Evolutionary conservation across 2,329 filamentous ascomycete genomes (phyloP).

Genomic region (Penicillium frequentans): DNA sequence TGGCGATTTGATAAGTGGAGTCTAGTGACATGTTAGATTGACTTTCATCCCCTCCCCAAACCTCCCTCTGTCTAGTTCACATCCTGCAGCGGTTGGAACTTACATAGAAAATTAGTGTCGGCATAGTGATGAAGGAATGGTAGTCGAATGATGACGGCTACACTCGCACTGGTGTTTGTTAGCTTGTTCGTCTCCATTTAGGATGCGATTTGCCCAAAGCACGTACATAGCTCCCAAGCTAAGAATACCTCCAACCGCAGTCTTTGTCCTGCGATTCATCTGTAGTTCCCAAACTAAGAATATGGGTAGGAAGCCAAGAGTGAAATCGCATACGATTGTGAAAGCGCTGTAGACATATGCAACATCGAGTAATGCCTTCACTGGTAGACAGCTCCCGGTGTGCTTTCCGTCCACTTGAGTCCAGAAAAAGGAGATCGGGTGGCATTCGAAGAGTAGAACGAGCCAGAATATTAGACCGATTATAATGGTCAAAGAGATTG

Average conservation of each 20-base stretch:
- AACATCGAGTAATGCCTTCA: slow-evolving; percentile 8
- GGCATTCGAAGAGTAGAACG: neutral
- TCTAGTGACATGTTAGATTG: slow-evolving; percentile 5
- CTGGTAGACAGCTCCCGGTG: slow-evolving; percentile 5
- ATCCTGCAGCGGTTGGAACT: neutral
- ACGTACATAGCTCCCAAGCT: slow-evolving; percentile 24
- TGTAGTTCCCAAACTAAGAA: slow-evolving; percentile 22
- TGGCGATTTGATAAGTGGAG: slow-evolving; percentile 16
- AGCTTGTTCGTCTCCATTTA: neutral
- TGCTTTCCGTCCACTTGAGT: slow-evolving; percentile 4
- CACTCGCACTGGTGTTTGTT: slow-evolving; percentile 14
- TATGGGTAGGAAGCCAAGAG: slow-evolving; percentile 18
- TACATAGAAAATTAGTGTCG: slow-evolving; percentile 21
- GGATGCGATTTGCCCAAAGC: neutral
- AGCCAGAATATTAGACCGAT: slow-evolving; percentile 41
- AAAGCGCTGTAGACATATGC: slow-evolving; percentile 22
- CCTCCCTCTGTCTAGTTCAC: neutral
- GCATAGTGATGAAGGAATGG: slow-evolving; percentile 16
- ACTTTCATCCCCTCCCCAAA: too few relatives aligned
- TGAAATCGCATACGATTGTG: slow-evolving; percentile 17
- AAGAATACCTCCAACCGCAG: slow-evolving; percentile 16
- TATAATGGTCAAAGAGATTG: slow-evolving; percentile 41
- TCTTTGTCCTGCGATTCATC: slow-evolving; percentile 19
- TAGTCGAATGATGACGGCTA: slow-evolving; percentile 23
- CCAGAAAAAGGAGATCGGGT: slow-evolving; percentile 1